A percentile compares a stretch with the other conserved stretches of the same genome.
Evolutionary conservation across 441 rosid species (phyloP).

Genomic region (Gossypium schwendimanii): DNA sequence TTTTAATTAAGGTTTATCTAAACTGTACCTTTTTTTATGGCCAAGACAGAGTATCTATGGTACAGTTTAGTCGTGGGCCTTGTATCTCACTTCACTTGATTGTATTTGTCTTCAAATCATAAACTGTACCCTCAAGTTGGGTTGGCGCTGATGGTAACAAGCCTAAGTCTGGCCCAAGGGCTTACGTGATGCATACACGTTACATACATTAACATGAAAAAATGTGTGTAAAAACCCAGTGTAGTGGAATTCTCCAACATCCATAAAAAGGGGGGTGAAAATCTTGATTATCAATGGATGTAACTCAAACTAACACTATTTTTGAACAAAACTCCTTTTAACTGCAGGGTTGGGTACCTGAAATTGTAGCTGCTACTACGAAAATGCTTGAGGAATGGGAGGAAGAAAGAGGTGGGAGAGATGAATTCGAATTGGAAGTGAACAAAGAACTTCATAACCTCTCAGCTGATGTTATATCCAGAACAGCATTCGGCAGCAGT

Average conservation of each 20-base stretch:
- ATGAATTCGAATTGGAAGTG: constrained; percentile 59
- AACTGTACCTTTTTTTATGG: too few relatives aligned
- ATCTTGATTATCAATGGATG: not conserved
- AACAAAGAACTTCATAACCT: constrained; percentile 48
- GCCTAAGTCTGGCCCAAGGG: not conserved
- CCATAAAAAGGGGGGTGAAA: not conserved
- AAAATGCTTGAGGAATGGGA: constrained; percentile 64
- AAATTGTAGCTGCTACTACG: constrained; percentile 41
- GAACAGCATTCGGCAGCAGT: constrained; percentile 75
- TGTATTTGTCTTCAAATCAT: too few relatives aligned
- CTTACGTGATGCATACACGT: not conserved
- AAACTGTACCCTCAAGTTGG: too few relatives aligned
- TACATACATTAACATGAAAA: not conserved
- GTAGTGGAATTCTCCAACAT: not conserved
- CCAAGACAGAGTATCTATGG: too few relatives aligned
- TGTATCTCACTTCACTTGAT: too few relatives aligned
- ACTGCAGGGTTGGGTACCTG: constrained; percentile 65
- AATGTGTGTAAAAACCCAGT: not conserved
- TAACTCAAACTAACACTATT: not conserved
- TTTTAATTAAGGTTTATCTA: too few relatives aligned
- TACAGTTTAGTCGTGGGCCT: too few relatives aligned
- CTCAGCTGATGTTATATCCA: constrained; percentile 63
- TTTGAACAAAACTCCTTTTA: not conserved
- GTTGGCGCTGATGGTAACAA: too few relatives aligned
- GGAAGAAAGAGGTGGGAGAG: constrained; percentile 42